Percentiles rank a stretch among this genome's conserved stretches.
These are phyloP conservation scores for Plicaturopsis crispa DNA, from an alignment of 768 basidiomycete genomes.

Conservation along the genomic window DNA sequence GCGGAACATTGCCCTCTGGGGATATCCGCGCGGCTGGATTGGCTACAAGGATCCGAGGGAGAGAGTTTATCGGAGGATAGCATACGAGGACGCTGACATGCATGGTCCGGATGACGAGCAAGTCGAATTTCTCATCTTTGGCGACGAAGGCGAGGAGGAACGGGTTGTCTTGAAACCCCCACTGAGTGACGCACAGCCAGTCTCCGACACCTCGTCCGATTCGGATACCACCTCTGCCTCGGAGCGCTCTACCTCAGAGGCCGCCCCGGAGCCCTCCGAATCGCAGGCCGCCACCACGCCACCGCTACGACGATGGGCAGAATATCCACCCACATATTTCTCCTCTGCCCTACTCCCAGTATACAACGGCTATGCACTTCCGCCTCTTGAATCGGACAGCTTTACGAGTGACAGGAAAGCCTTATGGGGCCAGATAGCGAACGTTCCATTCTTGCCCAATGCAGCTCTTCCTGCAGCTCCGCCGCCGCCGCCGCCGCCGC, in stretches of 20 bases:
- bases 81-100: conserved; percentile 24
- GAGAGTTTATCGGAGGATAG: conserved; percentile 38
- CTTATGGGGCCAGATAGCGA: conserved; percentile 4
- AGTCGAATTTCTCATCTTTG: conserved; percentile 26
- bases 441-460: conserved; percentile 9
- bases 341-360: conserved; percentile 46
- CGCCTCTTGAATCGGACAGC: conserved; percentile 15
- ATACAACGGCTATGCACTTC: conserved; percentile 35
- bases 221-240: background rate
- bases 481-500: conserved; percentile 27
- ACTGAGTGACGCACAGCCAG: conserved; percentile 5
- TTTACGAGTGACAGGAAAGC: conserved; percentile 9
- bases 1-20: conserved; percentile 59
- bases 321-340: conserved; percentile 54
- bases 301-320: conserved; percentile 46
- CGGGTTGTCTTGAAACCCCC: conserved; percentile 13
- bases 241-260: no score
- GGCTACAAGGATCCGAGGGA: conserved; percentile 44
- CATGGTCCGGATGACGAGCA: conserved; percentile 9
- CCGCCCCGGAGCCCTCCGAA: background rate
- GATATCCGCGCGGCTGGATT: conserved; percentile 73
- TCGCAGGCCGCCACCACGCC: conserved; percentile 2
- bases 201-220: background rate
- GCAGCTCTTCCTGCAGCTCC: conserved; percentile 25
- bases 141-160: conserved; percentile 30